These are phyloP conservation scores for Backusella australiensis DNA, from an alignment of 192 early-diverging fungal species.

Conservation along the genomic window DNA sequence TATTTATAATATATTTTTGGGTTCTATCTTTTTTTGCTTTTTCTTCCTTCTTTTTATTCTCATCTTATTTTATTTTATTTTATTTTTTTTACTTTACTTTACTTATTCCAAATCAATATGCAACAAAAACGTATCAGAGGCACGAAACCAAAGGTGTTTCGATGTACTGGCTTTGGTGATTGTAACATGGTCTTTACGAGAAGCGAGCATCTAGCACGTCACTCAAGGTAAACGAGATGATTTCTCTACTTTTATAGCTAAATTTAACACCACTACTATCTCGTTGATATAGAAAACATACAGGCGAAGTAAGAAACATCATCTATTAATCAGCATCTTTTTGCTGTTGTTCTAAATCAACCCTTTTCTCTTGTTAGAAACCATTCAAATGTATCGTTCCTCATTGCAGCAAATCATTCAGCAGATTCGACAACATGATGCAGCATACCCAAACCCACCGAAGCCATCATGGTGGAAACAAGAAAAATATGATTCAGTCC, in stretches of 20 bases:
- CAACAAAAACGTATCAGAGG: not conserved
- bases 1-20: slow-evolving; percentile 1
- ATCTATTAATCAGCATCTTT: not conserved
- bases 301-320: slow-evolving; percentile 32
- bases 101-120: not conserved
- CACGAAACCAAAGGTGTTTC: slow-evolving; percentile 35
- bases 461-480: not conserved
- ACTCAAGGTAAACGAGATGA: slow-evolving; percentile 2
- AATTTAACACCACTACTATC: not conserved
- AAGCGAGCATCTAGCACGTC: slow-evolving; percentile 39
- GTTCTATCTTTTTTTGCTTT: not conserved
- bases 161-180: slow-evolving; percentile 52
- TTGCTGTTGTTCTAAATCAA: not conserved
- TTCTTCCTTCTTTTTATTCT: not conserved
- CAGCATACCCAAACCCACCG: slow-evolving; percentile 76
- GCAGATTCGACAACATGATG: slow-evolving; percentile 82
- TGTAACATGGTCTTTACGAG: slow-evolving; percentile 55
- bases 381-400: slow-evolving; percentile 71
- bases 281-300: slow-evolving; percentile 31
- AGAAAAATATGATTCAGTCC: not conserved
- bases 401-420: slow-evolving; percentile 63
- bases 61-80: slow-evolving; percentile 2
- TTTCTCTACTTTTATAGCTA: not conserved
- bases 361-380: slow-evolving; percentile 42
- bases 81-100: not conserved